phyloP scores from a whole-genome alignment of 768 basidiomycete species.

The Suillus sp. region DNA sequence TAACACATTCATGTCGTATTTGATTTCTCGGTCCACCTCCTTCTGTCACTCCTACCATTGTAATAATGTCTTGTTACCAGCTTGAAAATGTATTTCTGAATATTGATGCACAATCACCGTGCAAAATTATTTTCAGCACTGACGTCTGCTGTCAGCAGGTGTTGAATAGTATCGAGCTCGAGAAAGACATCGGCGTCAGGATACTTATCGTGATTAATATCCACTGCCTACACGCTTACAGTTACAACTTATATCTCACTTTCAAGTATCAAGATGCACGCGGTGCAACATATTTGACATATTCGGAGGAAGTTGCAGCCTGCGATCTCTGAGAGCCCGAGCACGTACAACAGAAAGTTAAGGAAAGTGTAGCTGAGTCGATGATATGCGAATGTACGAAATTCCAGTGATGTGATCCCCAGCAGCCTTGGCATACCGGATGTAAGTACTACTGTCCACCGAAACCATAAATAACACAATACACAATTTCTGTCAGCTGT shows the following conservation, averaged over 20 bases:
- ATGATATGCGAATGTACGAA: neutral
- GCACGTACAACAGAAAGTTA: neutral
- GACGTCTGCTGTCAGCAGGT: neutral
- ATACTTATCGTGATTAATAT: neutral
- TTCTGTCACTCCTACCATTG: neutral
- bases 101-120: neutral
- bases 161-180: neutral
- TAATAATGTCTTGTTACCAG: neutral
- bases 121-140: neutral
- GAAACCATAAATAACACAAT: neutral
- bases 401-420: neutral
- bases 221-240: neutral
- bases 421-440: constrained; percentile 1
- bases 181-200: neutral
- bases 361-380: neutral
- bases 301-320: neutral
- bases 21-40: neutral
- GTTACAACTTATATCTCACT: neutral
- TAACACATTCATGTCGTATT: neutral
- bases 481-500: neutral
- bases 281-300: neutral
- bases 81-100: neutral
- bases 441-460: constrained; percentile 1
- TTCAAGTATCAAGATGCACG: neutral
- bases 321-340: neutral